phyloP scores from a whole-genome alignment of 768 basidiomycete genomes.

The Harrya chromipes region DNA sequence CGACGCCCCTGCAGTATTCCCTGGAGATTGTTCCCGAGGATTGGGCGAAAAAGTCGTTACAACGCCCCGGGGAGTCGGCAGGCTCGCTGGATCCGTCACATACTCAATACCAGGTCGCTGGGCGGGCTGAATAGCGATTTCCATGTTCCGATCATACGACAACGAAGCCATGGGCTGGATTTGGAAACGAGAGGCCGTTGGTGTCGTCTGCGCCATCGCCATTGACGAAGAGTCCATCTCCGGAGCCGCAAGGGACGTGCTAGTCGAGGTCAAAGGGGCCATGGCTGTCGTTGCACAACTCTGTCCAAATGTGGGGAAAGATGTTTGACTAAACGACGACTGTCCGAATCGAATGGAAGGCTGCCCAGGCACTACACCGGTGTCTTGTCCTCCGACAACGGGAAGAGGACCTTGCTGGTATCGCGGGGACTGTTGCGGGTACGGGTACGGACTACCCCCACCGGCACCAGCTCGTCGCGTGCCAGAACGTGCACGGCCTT shows the following conservation, averaged over 20 bases:
- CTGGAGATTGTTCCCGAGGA: slow-evolving; percentile 3
- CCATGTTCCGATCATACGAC: slow-evolving; percentile 6
- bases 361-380: slow-evolving; percentile 7
- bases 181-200: not conserved
- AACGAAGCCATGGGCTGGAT: not conserved
- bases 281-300: not conserved
- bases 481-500: slow-evolving; percentile 29
- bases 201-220: not conserved
- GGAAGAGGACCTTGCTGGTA: slow-evolving; percentile 25
- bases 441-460: slow-evolving; percentile 30
- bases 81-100: slow-evolving; percentile 1
- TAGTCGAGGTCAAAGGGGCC: not conserved
- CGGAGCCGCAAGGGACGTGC: no score
- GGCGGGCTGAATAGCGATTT: not conserved
- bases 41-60: not conserved
- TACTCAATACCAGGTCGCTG: slow-evolving; percentile 18
- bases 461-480: slow-evolving; percentile 15
- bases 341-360: slow-evolving; percentile 20
- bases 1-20: not conserved
- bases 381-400: slow-evolving; percentile 10
- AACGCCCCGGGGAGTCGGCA: slow-evolving; percentile 10
- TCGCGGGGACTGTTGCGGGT: slow-evolving; percentile 29
- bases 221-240: slow-evolving; percentile 7
- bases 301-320: slow-evolving; percentile 12
- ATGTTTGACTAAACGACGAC: slow-evolving; percentile 22